Conservation (phyloP, 1,284 basidiomycete genomes). For the Meripilus lineatus region DNA sequence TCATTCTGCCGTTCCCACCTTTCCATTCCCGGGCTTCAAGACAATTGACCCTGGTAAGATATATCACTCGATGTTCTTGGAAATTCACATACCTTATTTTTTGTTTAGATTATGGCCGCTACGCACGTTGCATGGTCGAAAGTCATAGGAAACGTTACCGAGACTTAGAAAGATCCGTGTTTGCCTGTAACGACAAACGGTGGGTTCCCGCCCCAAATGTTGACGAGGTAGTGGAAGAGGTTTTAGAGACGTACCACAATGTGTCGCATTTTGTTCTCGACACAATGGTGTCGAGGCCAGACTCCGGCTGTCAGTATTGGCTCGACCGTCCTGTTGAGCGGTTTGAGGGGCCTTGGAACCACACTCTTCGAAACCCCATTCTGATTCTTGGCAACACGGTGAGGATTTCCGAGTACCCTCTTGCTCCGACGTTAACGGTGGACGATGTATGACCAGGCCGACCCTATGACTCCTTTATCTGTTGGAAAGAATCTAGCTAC, state of each 20-base stretch:
- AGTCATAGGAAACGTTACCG: background rate
- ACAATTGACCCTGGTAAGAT: too few relatives aligned
- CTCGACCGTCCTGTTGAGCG: slow-evolving; percentile 19
- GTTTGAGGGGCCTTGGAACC: slow-evolving; percentile 26
- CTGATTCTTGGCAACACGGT: slow-evolving; percentile 25
- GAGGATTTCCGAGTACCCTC: background rate
- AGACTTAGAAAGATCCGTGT: slow-evolving; percentile 21
- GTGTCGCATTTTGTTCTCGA: slow-evolving; percentile 19
- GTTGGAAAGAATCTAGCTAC: slow-evolving; percentile 20
- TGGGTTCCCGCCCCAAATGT: slow-evolving; percentile 16
- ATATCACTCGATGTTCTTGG: too few relatives aligned
- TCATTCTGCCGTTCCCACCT: too few relatives aligned
- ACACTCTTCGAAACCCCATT: slow-evolving; percentile 23
- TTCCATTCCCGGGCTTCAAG: too few relatives aligned
- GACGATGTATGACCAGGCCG: slow-evolving; percentile 11
- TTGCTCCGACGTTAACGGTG: background rate
- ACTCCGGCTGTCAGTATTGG: slow-evolving; percentile 23
- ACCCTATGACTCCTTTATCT: slow-evolving; percentile 25
- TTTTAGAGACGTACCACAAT: slow-evolving; percentile 15
- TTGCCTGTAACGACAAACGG: slow-evolving; percentile 23
- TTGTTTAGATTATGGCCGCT: too few relatives aligned
- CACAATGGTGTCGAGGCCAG: slow-evolving; percentile 18
- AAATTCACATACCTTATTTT: too few relatives aligned
- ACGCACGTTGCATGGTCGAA: slow-evolving; percentile 9
- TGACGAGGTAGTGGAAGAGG: slow-evolving; percentile 20